Percentiles rank a stretch among this genome's conserved stretches.
Conservation (phyloP, 2,329 filamentous ascomycete genomes). For the Magnaporthiopsis rhizophila region DNA sequence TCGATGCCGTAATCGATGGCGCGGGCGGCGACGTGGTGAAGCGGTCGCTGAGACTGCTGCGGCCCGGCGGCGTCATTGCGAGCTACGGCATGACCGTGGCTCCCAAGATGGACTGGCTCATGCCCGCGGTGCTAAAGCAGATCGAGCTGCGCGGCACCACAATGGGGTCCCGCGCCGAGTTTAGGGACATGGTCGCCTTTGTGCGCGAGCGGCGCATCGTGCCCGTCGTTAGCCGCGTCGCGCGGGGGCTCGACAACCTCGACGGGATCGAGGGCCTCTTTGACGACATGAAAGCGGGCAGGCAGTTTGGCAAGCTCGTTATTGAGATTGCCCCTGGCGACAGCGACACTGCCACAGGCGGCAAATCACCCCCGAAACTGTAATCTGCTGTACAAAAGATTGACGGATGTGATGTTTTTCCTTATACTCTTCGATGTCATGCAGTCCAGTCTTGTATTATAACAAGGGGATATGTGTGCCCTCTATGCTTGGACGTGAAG, state of each 20-base stretch:
- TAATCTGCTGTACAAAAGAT: conserved; percentile 15
- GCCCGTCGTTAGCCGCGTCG: conserved; percentile 68
- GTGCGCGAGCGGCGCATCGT: conserved; percentile 64
- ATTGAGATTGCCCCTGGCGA: conserved; percentile 50
- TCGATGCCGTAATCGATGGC: conserved; percentile 85
- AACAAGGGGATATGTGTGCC: neutral
- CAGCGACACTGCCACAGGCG: neutral
- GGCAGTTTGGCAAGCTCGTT: conserved; percentile 89
- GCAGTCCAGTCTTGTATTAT: neutral
- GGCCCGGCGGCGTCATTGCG: conserved; percentile 74
- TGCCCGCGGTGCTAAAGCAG: conserved; percentile 79
- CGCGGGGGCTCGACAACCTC: conserved; percentile 63
- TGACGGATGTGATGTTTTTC: neutral
- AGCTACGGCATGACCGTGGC: conserved; percentile 86
- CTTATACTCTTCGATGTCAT: neutral
- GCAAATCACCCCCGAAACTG: conserved; percentile 27
- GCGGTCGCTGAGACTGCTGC: conserved; percentile 60
- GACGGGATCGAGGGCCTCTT: conserved; percentile 77
- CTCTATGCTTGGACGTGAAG: neutral
- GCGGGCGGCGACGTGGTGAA: conserved; percentile 79
- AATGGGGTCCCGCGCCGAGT: conserved; percentile 87
- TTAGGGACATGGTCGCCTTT: conserved; percentile 68
- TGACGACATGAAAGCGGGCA: conserved; percentile 76
- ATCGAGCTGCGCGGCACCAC: conserved; percentile 80
- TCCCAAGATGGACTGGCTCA: conserved; percentile 80